phyloP scores from a whole-genome alignment of 169 alveolate genomes.

The Babesia microti region DNA sequence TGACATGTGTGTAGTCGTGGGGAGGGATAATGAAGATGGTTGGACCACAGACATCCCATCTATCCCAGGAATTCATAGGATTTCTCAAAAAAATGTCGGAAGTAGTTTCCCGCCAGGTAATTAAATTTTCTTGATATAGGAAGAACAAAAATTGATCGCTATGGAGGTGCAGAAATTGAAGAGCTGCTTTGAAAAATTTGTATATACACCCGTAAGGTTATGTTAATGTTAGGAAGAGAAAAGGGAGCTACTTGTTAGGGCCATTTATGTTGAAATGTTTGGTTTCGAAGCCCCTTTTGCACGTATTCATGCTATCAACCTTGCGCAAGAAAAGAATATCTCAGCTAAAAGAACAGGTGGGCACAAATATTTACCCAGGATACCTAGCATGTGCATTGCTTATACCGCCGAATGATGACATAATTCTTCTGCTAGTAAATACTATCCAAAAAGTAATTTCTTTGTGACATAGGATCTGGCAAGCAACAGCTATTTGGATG shows the following conservation, averaged over 20 bases:
- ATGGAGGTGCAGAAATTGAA: too few relatives aligned
- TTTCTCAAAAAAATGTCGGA: too few relatives aligned
- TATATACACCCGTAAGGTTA: too few relatives aligned
- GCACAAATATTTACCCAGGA: slow-evolving; percentile 40
- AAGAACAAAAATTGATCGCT: too few relatives aligned
- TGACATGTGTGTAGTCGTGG: too few relatives aligned
- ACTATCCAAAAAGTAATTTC: slow-evolving; percentile 75
- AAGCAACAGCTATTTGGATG: slow-evolving; percentile 76
- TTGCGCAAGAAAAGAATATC: slow-evolving; percentile 78
- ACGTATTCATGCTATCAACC: slow-evolving; percentile 83
- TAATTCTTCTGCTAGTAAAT: slow-evolving; percentile 81
- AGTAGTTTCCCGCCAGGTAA: too few relatives aligned
- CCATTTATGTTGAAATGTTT: slow-evolving; percentile 89
- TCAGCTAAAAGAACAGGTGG: slow-evolving; percentile 66
- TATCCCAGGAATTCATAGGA: too few relatives aligned
- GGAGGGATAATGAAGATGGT: too few relatives aligned
- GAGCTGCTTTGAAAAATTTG: too few relatives aligned
- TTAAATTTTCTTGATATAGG: too few relatives aligned
- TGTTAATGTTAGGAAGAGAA: slow-evolving; percentile 32
- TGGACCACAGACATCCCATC: too few relatives aligned
- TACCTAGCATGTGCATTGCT: slow-evolving; percentile 81
- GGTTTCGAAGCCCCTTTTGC: slow-evolving; percentile 91
- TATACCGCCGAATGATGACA: slow-evolving; percentile 73
- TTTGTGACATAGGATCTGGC: slow-evolving; percentile 56
- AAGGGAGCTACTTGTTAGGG: slow-evolving; percentile 78